Percentiles rank a stretch among this genome's conserved stretches.
phyloP scores from a whole-genome alignment of 352 stramenopile species.

The Globisporangium abappressorium region DNA sequence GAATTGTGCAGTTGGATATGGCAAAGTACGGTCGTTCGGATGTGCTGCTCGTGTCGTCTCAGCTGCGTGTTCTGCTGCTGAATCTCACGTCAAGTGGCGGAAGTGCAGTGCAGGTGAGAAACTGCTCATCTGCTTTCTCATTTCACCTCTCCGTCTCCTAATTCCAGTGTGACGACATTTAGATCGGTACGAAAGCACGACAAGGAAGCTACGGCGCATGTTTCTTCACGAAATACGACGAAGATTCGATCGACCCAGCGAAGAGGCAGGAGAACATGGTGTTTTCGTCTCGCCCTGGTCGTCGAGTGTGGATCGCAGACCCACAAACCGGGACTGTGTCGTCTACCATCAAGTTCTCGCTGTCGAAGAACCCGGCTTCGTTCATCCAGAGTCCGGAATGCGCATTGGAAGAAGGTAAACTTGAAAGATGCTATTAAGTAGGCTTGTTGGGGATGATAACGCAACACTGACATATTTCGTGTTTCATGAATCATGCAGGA shows the following conservation, averaged over 20 bases:
- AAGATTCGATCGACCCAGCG: conserved; percentile 53
- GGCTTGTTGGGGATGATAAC: neutral
- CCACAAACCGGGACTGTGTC: conserved; percentile 73
- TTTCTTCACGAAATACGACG: conserved; percentile 67
- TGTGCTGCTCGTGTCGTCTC: conserved; percentile 82
- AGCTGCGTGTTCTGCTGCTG: conserved; percentile 72
- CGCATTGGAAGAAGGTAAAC: conserved; percentile 47
- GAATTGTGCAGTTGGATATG: conserved; percentile 48
- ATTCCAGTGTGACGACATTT: neutral
- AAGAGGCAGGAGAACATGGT: conserved; percentile 68
- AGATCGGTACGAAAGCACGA: conserved; percentile 80
- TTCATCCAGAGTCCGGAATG: conserved; percentile 64
- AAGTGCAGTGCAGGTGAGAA: conserved; percentile 55
- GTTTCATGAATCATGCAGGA: conserved; percentile 11
- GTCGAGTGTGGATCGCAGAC: conserved; percentile 80
- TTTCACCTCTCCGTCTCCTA: neutral
- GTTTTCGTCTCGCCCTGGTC: conserved; percentile 77
- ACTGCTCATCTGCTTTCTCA: neutral
- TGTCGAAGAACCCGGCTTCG: conserved; percentile 56
- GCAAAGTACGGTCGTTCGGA: conserved; percentile 47
- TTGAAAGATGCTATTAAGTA: neutral
- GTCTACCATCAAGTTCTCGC: conserved; percentile 80
- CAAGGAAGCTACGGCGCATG: conserved; percentile 82
- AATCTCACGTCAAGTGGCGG: conserved; percentile 69
- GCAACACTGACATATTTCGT: neutral